Percentiles rank a stretch among this genome's conserved stretches.
Evolutionary conservation across 2,329 filamentous ascomycete genomes (phyloP).

Genomic region (Exophiala mesophila): DNA sequence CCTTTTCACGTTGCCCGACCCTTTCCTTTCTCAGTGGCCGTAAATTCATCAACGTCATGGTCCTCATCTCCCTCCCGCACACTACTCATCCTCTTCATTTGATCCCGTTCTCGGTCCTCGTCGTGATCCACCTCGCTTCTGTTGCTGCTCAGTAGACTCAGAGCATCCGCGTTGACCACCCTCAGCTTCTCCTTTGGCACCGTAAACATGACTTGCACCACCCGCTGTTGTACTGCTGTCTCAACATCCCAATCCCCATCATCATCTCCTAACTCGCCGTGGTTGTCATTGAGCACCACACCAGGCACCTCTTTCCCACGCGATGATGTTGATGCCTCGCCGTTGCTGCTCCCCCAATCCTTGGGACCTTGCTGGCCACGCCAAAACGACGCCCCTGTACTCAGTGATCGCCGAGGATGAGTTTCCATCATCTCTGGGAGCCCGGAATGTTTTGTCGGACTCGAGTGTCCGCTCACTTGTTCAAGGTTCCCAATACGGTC

Average conservation of each 20-base stretch:
- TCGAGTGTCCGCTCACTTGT: constrained; percentile 15
- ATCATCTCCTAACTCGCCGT: constrained; percentile 29
- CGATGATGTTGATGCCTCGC: constrained; percentile 34
- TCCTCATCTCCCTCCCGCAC: constrained; percentile 23
- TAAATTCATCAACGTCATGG: constrained; percentile 14
- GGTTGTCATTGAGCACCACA: constrained; percentile 9
- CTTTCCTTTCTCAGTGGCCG: constrained; percentile 8
- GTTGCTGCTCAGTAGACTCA: constrained; percentile 27
- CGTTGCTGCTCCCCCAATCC: constrained; percentile 46
- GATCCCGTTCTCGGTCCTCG: constrained; percentile 19
- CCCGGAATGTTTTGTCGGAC: constrained; percentile 18
- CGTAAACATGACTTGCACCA: constrained; percentile 86
- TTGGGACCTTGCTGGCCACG: constrained; percentile 47
- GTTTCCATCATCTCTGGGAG: constrained; percentile 21
- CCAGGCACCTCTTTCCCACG: constrained; percentile 31
- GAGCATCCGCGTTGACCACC: constrained; percentile 75
- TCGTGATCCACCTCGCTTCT: constrained; percentile 26
- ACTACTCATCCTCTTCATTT: constrained; percentile 26
- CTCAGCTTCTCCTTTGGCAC: constrained; percentile 79
- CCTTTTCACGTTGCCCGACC: constrained; percentile 11
- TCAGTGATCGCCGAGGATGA: constrained; percentile 43
- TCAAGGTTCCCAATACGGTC: constrained; percentile 19
- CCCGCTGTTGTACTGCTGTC: constrained; percentile 61
- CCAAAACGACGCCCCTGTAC: constrained; percentile 46
- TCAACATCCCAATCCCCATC: constrained; percentile 70